Evolutionary conservation across 2,329 filamentous ascomycete species (phyloP).

Genomic region (Colletotrichum nymphaeae): DNA sequence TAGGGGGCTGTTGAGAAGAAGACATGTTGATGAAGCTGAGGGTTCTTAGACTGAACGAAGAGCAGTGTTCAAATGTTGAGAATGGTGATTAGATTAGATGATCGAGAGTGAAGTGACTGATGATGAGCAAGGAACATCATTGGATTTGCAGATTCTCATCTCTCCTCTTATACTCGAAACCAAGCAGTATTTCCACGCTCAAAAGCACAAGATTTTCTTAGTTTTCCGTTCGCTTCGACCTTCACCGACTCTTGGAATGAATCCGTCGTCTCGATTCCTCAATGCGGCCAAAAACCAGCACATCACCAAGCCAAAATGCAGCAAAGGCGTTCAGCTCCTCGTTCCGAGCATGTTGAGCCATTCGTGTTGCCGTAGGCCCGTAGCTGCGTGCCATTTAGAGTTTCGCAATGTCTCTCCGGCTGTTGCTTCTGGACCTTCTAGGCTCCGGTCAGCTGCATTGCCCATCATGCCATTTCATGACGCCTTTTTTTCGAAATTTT

Average conservation of each 20-base stretch:
- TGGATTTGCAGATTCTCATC: background rate
- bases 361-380: background rate
- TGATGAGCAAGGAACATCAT: background rate
- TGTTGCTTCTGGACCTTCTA: background rate
- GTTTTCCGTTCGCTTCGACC: background rate
- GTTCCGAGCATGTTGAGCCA: background rate
- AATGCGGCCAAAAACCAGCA: background rate
- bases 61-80: background rate
- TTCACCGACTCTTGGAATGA: background rate
- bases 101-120: background rate
- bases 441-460: background rate
- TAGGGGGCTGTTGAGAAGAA: background rate
- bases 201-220: background rate
- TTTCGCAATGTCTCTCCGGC: background rate
- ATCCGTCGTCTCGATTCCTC: background rate
- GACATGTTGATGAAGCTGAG: background rate
- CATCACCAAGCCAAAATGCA: background rate
- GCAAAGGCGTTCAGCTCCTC: background rate
- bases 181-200: background rate
- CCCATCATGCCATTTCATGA: background rate
- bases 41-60: background rate
- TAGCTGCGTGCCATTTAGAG: background rate
- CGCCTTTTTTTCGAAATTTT: background rate
- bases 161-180: background rate
- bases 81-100: background rate